These are phyloP conservation scores for Glomus cerebriforme DNA, from an alignment of 192 early-diverging fungal genomes.

Conservation along the genomic window DNA sequence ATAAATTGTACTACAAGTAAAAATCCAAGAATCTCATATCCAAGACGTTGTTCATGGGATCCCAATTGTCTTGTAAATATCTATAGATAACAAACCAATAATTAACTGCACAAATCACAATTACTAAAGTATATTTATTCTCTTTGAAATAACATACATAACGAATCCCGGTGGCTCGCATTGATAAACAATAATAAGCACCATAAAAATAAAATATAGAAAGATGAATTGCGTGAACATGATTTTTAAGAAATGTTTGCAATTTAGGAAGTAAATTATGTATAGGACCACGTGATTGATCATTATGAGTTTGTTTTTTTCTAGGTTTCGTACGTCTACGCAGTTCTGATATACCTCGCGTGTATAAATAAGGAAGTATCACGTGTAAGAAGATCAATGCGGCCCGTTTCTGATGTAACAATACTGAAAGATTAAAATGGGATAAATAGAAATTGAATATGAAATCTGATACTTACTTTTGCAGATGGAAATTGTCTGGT, in stretches of 20 bases:
- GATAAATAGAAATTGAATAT: too few species aligned
- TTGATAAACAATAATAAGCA: conserved; percentile 79
- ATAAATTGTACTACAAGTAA: conserved; percentile 75
- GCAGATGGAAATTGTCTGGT: conserved; percentile 56
- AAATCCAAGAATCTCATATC: conserved; percentile 86
- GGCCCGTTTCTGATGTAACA: conserved; percentile 39
- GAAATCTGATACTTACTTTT: conserved; percentile 10
- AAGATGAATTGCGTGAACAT: conserved; percentile 69
- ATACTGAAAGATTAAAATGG: conserved; percentile 5
- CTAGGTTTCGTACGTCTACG: conserved; percentile 32
- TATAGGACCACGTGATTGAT: conserved; percentile 11
- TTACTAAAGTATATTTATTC: background rate
- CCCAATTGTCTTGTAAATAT: conserved; percentile 77
- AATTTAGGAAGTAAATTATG: conserved; percentile 42
- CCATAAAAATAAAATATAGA: conserved; percentile 90
- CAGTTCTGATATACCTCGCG: conserved; percentile 38
- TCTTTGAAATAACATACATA: conserved; percentile 55
- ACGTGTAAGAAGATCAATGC: conserved; percentile 48
- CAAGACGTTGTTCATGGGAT: conserved; percentile 68
- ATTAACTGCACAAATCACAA: background rate
- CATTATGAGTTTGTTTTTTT: conserved; percentile 20
- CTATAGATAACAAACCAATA: conserved; percentile 36
- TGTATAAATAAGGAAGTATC: conserved; percentile 48
- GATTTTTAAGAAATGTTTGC: conserved; percentile 49
- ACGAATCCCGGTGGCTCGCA: conserved; percentile 75